These are phyloP conservation scores for Ceratocystis eucalypticola DNA, from an alignment of 2,329 filamentous ascomycete species.

Conservation along the genomic window DNA sequence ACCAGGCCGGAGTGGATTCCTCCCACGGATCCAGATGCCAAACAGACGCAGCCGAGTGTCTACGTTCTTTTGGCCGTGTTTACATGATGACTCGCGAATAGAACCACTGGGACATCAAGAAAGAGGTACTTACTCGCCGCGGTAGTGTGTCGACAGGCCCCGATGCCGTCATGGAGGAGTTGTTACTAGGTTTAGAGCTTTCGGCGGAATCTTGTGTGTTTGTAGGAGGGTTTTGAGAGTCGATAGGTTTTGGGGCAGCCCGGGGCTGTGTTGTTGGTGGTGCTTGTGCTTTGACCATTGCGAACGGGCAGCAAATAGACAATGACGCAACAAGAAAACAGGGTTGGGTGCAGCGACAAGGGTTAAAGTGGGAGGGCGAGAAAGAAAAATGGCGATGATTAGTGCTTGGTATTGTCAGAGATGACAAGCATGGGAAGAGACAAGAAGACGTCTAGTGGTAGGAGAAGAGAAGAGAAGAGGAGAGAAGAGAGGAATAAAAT, in stretches of 20 bases:
- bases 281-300: neutral
- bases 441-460: neutral
- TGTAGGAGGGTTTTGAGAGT: neutral
- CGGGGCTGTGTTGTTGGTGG: slow-evolving; percentile 4
- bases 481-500: neutral
- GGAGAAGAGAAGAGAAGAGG: neutral
- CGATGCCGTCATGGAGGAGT: neutral
- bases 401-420: slow-evolving; percentile 31
- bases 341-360: slow-evolving; percentile 19
- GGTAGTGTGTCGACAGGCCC: neutral
- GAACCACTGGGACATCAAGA: neutral
- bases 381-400: neutral
- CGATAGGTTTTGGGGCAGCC: neutral
- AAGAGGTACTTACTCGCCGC: slow-evolving; percentile 6
- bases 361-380: neutral
- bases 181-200: neutral
- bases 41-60: neutral
- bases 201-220: neutral
- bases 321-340: slow-evolving; percentile 14
- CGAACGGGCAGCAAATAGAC: neutral
- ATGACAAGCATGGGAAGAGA: slow-evolving; percentile 21
- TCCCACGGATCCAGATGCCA: neutral
- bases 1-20: no score
- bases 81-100: neutral
- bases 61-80: slow-evolving; percentile 2